phyloP scores from a whole-genome alignment of 331 rosid genomes.

The Prunus yedoensis region DNA sequence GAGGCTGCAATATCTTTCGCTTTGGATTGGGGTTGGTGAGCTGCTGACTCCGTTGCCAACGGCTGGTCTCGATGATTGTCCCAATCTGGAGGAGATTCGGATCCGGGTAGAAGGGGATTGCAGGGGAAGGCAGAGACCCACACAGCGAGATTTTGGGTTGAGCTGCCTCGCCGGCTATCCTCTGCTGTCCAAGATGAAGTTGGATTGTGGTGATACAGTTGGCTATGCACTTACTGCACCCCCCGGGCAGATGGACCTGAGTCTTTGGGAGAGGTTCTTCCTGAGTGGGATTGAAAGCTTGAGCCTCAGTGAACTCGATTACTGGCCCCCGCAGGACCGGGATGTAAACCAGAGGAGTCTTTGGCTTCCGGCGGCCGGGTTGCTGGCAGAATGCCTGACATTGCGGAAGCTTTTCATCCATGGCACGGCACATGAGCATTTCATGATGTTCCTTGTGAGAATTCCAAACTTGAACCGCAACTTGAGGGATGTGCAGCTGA shows the following conservation, averaged over 20 bases:
- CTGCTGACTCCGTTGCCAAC: constrained; percentile 58
- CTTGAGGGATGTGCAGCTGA: constrained; percentile 76
- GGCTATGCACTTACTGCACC: constrained; percentile 84
- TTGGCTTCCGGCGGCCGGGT: constrained; percentile 77
- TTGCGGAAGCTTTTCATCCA: constrained; percentile 91
- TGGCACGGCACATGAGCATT: constrained; percentile 83
- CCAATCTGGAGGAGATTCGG: constrained; percentile 64
- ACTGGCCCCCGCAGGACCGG: constrained; percentile 92
- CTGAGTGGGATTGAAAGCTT: constrained; percentile 59
- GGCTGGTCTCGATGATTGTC: constrained; percentile 78
- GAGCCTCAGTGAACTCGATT: constrained; percentile 68
- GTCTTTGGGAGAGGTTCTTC: constrained; percentile 91
- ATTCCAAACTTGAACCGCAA: constrained; percentile 46
- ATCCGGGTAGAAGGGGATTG: constrained; percentile 84
- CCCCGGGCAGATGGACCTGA: constrained; percentile 78
- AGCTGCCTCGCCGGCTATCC: constrained; percentile 60
- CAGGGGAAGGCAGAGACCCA: constrained; percentile 57
- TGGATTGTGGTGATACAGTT: constrained; percentile 82
- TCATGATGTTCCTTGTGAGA: constrained; percentile 66
- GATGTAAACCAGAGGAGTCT: constrained; percentile 82
- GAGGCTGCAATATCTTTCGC: constrained; percentile 59
- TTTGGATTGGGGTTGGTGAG: constrained; percentile 86
- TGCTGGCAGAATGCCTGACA: constrained; percentile 59
- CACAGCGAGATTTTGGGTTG: constrained; percentile 57
- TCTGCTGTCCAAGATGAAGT: constrained; percentile 69